phyloP scores from a whole-genome alignment of 306 rosid species.

The Glycine tomentella region DNA sequence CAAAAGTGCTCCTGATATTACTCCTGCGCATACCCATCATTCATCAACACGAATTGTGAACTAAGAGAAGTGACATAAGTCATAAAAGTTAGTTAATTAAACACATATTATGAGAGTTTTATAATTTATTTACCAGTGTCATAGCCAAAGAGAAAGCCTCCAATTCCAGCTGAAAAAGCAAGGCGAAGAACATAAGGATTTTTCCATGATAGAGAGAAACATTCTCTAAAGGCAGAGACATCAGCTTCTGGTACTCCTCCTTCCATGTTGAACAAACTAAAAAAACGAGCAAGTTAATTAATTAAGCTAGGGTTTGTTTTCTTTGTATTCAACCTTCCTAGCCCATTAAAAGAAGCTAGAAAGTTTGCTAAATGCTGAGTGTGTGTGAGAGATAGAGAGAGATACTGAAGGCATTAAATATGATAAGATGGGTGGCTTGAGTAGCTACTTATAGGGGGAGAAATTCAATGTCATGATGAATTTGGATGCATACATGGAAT shows the following conservation, averaged over 20 bases:
- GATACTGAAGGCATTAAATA: conserved; percentile 2
- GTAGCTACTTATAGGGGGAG: conserved; percentile 48
- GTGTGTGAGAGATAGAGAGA: neutral
- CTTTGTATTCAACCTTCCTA: neutral
- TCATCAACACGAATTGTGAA: neutral
- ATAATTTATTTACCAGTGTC: conserved; percentile 50
- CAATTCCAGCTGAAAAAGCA: conserved; percentile 64
- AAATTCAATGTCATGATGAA: conserved; percentile 7
- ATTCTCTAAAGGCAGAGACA: conserved; percentile 59
- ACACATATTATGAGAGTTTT: neutral
- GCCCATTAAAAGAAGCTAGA: conserved; percentile 16
- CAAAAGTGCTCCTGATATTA: conserved; percentile 72
- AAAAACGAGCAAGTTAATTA: neutral
- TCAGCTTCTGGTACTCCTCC: conserved; percentile 59
- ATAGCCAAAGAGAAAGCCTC: conserved; percentile 63
- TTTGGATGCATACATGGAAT: conserved; percentile 1
- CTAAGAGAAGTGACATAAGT: no score
- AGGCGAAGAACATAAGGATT: conserved; percentile 62
- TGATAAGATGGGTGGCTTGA: conserved; percentile 12
- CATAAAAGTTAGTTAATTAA: no score
- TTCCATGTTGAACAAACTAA: conserved; percentile 43
- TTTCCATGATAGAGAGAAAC: conserved; percentile 51
- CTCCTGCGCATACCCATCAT: conserved; percentile 57
- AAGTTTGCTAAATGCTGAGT: neutral
- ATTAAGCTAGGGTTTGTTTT: neutral